Evolutionary conservation across 1,284 basidiomycete genomes (phyloP).

Genomic region (Cutaneotrichosporon dermatis): DNA sequence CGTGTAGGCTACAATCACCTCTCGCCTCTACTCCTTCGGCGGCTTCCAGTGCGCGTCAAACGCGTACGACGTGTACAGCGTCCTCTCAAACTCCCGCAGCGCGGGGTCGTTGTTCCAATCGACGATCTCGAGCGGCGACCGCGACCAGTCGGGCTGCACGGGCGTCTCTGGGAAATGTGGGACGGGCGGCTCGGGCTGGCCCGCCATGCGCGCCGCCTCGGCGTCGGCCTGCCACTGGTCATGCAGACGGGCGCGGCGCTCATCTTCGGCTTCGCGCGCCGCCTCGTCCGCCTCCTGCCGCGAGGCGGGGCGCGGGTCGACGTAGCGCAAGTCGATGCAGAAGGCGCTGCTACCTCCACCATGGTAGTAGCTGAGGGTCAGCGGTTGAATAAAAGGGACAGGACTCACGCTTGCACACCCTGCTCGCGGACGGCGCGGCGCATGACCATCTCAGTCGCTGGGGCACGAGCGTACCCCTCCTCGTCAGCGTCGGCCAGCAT

Average conservation of each 20-base stretch:
- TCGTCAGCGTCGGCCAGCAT: conserved; percentile 52
- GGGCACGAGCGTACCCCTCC: conserved; percentile 40
- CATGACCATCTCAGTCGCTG: conserved; percentile 39
- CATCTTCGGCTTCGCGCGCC: neutral
- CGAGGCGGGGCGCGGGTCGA: conserved; percentile 34
- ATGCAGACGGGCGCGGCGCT: conserved; percentile 4
- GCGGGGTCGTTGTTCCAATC: conserved; percentile 41
- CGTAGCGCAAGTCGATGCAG: conserved; percentile 43
- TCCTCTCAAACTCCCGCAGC: conserved; percentile 41
- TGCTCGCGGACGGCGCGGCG: conserved; percentile 46
- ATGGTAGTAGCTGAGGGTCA: conserved; percentile 18
- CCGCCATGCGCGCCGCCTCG: conserved; percentile 9
- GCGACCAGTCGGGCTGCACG: conserved; percentile 35
- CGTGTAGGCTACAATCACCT: too few relatives aligned
- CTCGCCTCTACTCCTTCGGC: too few relatives aligned
- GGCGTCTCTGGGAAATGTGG: conserved; percentile 2
- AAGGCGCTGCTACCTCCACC: neutral
- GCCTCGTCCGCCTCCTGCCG: conserved; percentile 22
- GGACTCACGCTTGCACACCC: conserved; percentile 36
- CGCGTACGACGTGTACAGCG: conserved; percentile 39
- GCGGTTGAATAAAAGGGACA: conserved; percentile 41
- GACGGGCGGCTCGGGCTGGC: conserved; percentile 20
- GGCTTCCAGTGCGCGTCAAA: conserved; percentile 23
- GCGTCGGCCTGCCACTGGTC: conserved; percentile 12
- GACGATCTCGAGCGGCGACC: conserved; percentile 40